Base-by-base conservation (phyloP, 2,329 filamentous ascomycete genomes). In the Eutypa lata region DNA sequence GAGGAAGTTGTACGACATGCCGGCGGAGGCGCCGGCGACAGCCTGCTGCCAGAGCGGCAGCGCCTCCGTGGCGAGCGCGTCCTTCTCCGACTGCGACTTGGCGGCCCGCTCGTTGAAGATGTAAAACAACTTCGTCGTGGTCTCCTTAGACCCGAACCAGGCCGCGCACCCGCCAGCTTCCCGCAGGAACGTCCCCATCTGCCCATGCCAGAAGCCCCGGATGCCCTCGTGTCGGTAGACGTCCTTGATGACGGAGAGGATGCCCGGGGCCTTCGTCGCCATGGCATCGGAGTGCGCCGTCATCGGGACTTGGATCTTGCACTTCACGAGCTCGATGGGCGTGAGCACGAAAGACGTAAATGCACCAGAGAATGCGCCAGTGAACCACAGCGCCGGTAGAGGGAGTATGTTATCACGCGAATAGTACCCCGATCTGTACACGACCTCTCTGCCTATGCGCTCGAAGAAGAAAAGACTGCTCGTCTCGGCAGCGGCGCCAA, bases 261-360 rank as follows among this genome's bases (percentile, higher is more conserved):
- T 87, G 1, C 82, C 81, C 5, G 89, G 79, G 3, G 80, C 73
- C 13, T 74, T 76, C 3, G 70, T 70, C 2, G 65, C 65, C 22
- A 67, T 68, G 21, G 76, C 76, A 22, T 74, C 72, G 2, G 70
- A 67, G 1, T 33, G 53, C 31, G 74, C 68, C 11, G 58, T 50
- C 16, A 64, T 66, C 10, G 81, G 90, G 1, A 93, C 92, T 71
- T 99, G 94, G 75, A 99, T 96, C 73, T 94, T 95, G 81, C 94
- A 99, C 74, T 99, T 99, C 68, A 99, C 89, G 49, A 99, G 83
- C 74, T 99, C 94, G 60, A 99, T 91, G 0, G 94, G 94, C 0
- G 94, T 99, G 56, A 99, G 83, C 31, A 96, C 84, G 47, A 97
- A 80, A 0, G 91, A 96, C 0, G 94, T 96, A 65, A 96, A 89